Evolutionary conservation across 75 land plant species (phyloP), one percentile per base, ranked within the genome.

Genomic region (Pinus tabuliformis): DNA sequence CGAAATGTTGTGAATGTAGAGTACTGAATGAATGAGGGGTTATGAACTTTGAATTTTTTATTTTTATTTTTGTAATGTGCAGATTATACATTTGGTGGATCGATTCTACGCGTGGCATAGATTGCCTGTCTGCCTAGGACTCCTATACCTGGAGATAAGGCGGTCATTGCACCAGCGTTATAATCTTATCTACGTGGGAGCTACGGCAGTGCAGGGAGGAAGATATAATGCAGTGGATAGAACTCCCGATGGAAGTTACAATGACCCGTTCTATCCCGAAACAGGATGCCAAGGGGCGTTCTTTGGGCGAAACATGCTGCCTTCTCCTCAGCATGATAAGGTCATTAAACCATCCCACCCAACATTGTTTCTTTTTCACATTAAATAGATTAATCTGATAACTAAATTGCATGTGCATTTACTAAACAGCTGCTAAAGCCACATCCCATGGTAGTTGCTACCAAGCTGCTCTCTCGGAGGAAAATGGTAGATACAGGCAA

Each of bases 261-360:
- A 30, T 30, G 30, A 1, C 30, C 30, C 30, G 0, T 30, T 30
- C 30, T 30, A 30, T 30, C 30, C 30, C 30, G 1, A 30, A 1
- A 54, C 78, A 42, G 84, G 86, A 22, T 63, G 78, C 70, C 58
- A 81, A 45, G 83, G 86, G 14, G 70, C 88, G 7, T 81, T 89
- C 56, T 86, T 89, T 57, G 91, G 91, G 26, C 73, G 91, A 18
- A 86, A 86, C 65, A 83, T 83, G 80, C 72, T 70, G 26, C 91
- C 91, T 83, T 56, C 84, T 76, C 18, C 73, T 4, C 83, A 71
- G 45, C 15, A 71, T 26, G 78, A 61, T 17, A 18, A 73, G 81
- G 81, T 37, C 36, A 73, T 1, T 1, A 30, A 30, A 1, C 1
- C 0, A 30, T 30, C 30, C 30, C 30, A 30, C 30, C 30, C 30